These are phyloP conservation scores for Lactarius indigo DNA, from an alignment of 768 basidiomycete species.

Conservation along the genomic window DNA sequence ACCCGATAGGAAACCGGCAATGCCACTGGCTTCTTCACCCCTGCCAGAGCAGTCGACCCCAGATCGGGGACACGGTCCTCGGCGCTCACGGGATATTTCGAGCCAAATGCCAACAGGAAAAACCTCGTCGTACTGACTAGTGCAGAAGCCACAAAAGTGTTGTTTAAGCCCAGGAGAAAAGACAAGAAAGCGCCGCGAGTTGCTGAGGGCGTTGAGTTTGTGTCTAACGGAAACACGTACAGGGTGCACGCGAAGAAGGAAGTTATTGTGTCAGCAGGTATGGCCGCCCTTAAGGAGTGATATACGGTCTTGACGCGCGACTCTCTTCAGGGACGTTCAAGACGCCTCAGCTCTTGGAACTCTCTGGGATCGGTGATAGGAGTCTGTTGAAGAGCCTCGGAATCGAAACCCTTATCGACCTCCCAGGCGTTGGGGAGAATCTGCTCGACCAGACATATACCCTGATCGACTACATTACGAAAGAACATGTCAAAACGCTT, in stretches of 20 bases:
- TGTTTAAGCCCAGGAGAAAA: constrained; percentile 10
- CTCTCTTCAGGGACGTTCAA: constrained; percentile 34
- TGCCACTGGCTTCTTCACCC: constrained; percentile 23
- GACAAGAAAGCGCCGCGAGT: constrained; percentile 25
- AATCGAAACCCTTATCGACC: constrained; percentile 37
- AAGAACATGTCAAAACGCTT: constrained; percentile 17
- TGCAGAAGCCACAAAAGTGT: constrained; percentile 19
- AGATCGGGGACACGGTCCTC: constrained; percentile 24
- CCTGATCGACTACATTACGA: constrained; percentile 20
- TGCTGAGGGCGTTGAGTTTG: constrained; percentile 36
- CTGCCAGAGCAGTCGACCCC: constrained; percentile 23
- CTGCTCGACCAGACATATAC: constrained; percentile 31
- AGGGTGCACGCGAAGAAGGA: constrained; percentile 38
- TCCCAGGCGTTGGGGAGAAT: constrained; percentile 45
- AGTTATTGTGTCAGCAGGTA: constrained; percentile 37
- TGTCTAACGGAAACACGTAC: constrained; percentile 29
- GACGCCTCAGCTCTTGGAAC: constrained; percentile 33
- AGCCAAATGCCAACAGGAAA: constrained; percentile 19
- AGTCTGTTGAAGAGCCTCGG: constrained; percentile 33
- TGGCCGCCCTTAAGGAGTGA: not conserved
- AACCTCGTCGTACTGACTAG: constrained; percentile 24
- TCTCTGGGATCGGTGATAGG: constrained; percentile 37
- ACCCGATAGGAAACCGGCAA: constrained; percentile 20
- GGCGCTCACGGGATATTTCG: constrained; percentile 23
- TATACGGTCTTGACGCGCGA: not conserved